Conservation (phyloP, 352 stramenopile genomes). For the Thraustotheca clavata region DNA sequence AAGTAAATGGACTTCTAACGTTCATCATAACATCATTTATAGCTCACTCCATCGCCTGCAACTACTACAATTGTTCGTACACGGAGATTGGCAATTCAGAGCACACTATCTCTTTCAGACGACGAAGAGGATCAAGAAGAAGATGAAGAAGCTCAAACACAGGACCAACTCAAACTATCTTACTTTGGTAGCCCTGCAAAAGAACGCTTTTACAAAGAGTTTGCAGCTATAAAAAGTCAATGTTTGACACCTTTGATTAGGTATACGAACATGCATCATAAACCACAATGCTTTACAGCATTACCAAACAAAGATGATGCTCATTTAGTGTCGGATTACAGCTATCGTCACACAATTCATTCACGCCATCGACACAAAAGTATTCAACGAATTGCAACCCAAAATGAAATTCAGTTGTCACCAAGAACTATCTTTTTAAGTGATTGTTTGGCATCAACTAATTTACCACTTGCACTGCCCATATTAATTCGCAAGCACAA, state of each 20-base stretch:
- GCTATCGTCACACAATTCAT: background rate
- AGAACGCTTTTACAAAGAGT: slow-evolving; percentile 1
- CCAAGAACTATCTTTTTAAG: slow-evolving; percentile 57
- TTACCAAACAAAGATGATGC: background rate
- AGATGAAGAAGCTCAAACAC: slow-evolving; percentile 1
- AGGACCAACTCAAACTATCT: slow-evolving; percentile 7
- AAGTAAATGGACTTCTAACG: background rate
- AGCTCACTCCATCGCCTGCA: background rate
- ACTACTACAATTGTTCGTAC: background rate
- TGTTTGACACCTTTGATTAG: background rate
- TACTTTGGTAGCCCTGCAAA: slow-evolving; percentile 15
- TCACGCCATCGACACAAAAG: no score
- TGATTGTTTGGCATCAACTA: slow-evolving; percentile 31
- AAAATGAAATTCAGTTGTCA: slow-evolving; percentile 31
- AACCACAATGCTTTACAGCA: slow-evolving; percentile 16
- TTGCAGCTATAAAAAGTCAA: background rate
- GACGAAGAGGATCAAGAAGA: slow-evolving; percentile 9
- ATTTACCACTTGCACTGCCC: slow-evolving; percentile 42
- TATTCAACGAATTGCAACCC: background rate
- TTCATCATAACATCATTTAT: background rate
- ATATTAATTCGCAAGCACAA: slow-evolving; percentile 50
- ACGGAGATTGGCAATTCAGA: background rate
- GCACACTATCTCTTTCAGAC: background rate
- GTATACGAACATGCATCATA: slow-evolving; percentile 8
- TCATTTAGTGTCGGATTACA: slow-evolving; percentile 1